Evolutionary conservation across 1,284 basidiomycete species (phyloP).

Genomic region (Melampsora americana): DNA sequence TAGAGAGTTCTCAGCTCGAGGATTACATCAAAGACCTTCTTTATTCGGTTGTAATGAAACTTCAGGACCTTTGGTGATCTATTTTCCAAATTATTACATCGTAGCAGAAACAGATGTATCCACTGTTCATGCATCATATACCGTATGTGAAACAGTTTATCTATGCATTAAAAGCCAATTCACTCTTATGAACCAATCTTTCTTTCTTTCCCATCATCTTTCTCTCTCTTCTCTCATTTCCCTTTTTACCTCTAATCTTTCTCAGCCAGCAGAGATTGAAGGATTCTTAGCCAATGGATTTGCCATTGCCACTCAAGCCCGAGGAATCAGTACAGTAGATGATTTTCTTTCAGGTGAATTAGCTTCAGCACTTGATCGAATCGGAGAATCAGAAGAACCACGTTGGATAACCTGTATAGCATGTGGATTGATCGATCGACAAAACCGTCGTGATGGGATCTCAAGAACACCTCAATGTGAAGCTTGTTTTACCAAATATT

Average conservation of each 20-base stretch:
- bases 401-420: conserved; percentile 25
- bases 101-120: conserved; percentile 35
- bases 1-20: conserved; percentile 9
- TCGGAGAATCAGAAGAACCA: conserved; percentile 3
- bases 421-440: conserved; percentile 27
- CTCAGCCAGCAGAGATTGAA: conserved; percentile 23
- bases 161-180: background rate
- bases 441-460: conserved; percentile 8
- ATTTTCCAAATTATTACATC: conserved; percentile 41
- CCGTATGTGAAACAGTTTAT: background rate
- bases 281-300: conserved; percentile 42
- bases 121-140: conserved; percentile 29
- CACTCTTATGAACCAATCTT: background rate
- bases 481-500: conserved; percentile 33
- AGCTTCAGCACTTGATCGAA: conserved; percentile 15
- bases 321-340: conserved; percentile 23
- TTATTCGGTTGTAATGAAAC: conserved; percentile 38
- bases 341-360: conserved; percentile 23
- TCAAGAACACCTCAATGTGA: conserved; percentile 21
- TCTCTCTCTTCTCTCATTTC: background rate
- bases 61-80: conserved; percentile 31
- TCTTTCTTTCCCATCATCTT: background rate
- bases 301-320: conserved; percentile 39
- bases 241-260: background rate
- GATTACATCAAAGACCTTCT: conserved; percentile 35